Conservation (phyloP, 495 filamentous ascomycete species). For the Rhypophila decipiens region DNA sequence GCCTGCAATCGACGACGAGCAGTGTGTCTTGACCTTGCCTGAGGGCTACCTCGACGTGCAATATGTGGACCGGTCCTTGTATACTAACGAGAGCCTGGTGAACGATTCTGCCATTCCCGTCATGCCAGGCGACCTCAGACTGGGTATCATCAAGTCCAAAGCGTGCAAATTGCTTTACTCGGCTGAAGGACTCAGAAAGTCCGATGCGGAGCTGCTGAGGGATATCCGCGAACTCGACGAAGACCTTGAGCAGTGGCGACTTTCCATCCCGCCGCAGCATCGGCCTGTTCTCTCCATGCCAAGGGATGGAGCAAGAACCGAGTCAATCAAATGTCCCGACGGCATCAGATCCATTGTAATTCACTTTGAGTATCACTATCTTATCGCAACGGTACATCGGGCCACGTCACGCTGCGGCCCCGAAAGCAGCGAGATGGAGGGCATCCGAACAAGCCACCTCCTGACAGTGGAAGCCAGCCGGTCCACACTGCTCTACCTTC, state of each 20-base stretch:
- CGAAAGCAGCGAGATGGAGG: constrained; percentile 29
- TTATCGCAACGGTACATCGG: constrained; percentile 46
- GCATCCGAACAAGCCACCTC: constrained; percentile 42
- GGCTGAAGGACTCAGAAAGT: constrained; percentile 38
- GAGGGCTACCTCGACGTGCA: constrained; percentile 36
- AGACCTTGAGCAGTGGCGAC: constrained; percentile 44
- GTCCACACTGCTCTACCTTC: constrained; percentile 41
- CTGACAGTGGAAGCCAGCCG: constrained; percentile 49
- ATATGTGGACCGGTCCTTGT: constrained; percentile 13
- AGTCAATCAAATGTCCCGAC: background rate
- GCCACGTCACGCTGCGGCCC: constrained; percentile 44
- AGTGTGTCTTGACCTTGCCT: constrained; percentile 48
- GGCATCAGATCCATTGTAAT: constrained; percentile 41
- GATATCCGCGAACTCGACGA: constrained; percentile 49
- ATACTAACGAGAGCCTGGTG: constrained; percentile 1
- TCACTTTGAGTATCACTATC: constrained; percentile 46
- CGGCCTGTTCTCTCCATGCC: constrained; percentile 40
- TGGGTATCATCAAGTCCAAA: constrained; percentile 46
- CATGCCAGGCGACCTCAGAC: constrained; percentile 42
- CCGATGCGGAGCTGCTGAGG: constrained; percentile 46
- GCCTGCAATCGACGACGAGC: constrained; percentile 44
- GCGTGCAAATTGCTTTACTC: constrained; percentile 44
- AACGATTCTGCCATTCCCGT: constrained; percentile 30
- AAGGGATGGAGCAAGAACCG: constrained; percentile 13
- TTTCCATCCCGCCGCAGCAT: constrained; percentile 37